Evolutionary conservation across 2,329 filamentous ascomycete genomes (phyloP).

Genomic region (Colletotrichum graminicola): DNA sequence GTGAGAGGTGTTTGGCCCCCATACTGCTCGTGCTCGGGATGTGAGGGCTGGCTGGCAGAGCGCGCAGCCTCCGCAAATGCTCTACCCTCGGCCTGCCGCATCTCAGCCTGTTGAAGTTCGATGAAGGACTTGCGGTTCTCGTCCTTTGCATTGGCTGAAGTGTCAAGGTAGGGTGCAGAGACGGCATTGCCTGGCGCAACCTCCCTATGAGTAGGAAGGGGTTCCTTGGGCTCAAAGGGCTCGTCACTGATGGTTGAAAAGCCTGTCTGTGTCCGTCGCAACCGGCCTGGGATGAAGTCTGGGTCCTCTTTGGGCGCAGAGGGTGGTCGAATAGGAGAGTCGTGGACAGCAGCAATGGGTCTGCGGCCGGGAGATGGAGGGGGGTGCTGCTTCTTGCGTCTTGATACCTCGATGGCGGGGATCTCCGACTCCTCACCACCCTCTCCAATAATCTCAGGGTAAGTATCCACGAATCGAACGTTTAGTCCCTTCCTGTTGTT

Average conservation of each 20-base stretch:
- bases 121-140: conserved; percentile 70
- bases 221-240: conserved; percentile 24
- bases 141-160: conserved; percentile 56
- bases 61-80: conserved; percentile 67
- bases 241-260: conserved; percentile 53
- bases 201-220: conserved; percentile 35
- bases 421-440: conserved; percentile 88
- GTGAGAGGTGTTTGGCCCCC: conserved; percentile 45
- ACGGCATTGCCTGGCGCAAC: conserved; percentile 50
- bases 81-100: conserved; percentile 70
- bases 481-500: conserved; percentile 75
- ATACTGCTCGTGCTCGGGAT: conserved; percentile 48
- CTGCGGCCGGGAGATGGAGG: conserved; percentile 46
- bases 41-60: conserved; percentile 47
- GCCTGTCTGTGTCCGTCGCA: conserved; percentile 71
- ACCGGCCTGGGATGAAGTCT: conserved; percentile 65
- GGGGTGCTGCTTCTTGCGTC: conserved; percentile 60
- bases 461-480: conserved; percentile 79
- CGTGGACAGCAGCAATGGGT: conserved; percentile 47
- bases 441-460: conserved; percentile 87
- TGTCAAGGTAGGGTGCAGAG: conserved; percentile 59
- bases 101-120: conserved; percentile 69
- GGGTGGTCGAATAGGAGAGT: conserved; percentile 45
- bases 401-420: conserved; percentile 78
- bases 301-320: conserved; percentile 50